Conservation (phyloP, 208 protist genomes). For the Lotmaria passim region DNA sequence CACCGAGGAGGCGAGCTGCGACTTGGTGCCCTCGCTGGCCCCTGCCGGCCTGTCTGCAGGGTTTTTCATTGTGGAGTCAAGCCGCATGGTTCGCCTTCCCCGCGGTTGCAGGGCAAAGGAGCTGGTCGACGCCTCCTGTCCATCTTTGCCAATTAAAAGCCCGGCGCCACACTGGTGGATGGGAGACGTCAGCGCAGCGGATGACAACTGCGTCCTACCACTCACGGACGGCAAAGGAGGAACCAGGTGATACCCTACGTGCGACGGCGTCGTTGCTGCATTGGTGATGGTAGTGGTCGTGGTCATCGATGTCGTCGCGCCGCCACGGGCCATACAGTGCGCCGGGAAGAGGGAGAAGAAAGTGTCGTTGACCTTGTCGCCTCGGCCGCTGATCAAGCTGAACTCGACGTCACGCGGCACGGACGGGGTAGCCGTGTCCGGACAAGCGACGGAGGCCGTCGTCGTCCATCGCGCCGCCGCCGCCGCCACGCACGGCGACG, state of each 20-base stretch:
- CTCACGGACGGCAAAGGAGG: too few relatives aligned
- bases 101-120: background rate
- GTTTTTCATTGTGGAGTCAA: too few relatives aligned
- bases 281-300: background rate
- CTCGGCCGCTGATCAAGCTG: background rate
- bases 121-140: background rate
- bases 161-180: background rate
- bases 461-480: background rate
- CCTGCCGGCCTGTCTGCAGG: background rate
- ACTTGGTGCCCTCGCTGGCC: background rate
- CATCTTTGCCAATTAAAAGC: background rate
- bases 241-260: too few relatives aligned
- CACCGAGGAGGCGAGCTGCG: background rate
- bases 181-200: background rate
- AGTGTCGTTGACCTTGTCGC: background rate
- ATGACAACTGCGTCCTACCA: too few relatives aligned
- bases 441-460: background rate
- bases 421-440: background rate
- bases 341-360: slow-evolving; percentile 10
- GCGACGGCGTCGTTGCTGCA: background rate
- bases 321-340: background rate
- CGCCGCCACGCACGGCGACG: background rate
- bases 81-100: background rate
- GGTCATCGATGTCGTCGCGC: background rate
- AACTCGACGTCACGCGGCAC: background rate